phyloP scores from a whole-genome alignment of 2,329 filamentous ascomycete genomes.

The Cordyceps tenuipes region DNA sequence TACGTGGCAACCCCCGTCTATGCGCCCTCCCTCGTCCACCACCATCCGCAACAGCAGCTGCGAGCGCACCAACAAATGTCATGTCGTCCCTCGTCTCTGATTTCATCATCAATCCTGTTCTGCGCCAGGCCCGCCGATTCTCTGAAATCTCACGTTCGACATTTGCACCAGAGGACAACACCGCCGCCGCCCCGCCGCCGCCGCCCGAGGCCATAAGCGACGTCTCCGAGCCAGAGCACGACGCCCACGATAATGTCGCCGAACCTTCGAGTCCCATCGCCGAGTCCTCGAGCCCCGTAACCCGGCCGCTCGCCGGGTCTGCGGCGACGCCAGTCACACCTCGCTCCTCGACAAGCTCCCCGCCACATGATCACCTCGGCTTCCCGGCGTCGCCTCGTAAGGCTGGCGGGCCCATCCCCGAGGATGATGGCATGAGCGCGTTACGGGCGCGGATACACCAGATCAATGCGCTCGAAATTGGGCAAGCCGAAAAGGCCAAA shows the following conservation, averaged over 20 bases:
- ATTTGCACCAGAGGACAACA: constrained; percentile 28
- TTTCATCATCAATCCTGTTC: constrained; percentile 57
- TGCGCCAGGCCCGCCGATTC: constrained; percentile 57
- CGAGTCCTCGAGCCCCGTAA: not conserved
- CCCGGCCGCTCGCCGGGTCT: not conserved
- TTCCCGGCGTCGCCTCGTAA: constrained; percentile 24
- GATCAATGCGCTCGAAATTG: constrained; percentile 55
- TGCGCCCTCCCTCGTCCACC: not conserved
- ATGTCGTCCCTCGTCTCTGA: constrained; percentile 59
- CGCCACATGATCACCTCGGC: constrained; percentile 25
- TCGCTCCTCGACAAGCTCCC: constrained; percentile 15
- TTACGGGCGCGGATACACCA: constrained; percentile 59
- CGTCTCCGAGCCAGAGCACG: constrained; percentile 14
- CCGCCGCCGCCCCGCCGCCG: constrained; percentile 14
- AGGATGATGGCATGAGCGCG: constrained; percentile 69
- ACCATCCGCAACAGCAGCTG: not conserved
- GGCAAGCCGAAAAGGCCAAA: constrained; percentile 57
- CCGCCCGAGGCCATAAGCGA: constrained; percentile 20
- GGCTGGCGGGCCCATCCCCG: constrained; percentile 45
- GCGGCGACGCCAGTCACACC: not conserved
- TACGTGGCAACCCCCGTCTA: not conserved
- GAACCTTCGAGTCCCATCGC: not conserved
- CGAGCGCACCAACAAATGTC: constrained; percentile 14
- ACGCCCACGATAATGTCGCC: not conserved
- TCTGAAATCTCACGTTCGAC: constrained; percentile 41